Base-by-base conservation (phyloP, 176 grass and related monocot species). In the Puccinellia tenuiflora region DNA sequence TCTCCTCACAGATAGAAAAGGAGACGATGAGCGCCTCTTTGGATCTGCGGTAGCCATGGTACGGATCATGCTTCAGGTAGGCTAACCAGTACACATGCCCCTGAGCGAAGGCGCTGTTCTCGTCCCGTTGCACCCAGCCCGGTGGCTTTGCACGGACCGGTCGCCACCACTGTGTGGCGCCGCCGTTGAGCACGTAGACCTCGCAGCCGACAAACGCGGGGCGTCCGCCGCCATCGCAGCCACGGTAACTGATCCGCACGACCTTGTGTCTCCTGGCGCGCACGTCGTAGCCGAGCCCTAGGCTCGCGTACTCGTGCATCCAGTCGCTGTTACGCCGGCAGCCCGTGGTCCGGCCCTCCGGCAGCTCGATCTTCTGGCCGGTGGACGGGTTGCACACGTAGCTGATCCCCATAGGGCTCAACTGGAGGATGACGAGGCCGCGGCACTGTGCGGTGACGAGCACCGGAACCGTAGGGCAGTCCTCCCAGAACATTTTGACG, bases 51-150 rank as follows among this genome's bases (percentile, higher is more conserved):
- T 33, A 2, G 14, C 28, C 28, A 16, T 8, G 0, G 28, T 51
- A 1, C 16, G 3, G 3, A 4, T 25, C 15, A 5, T 0, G 7
- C 65, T 16, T 33, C 61, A 2, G 29, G 61, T 34, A 15, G 11
- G 68, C 42, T 29, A 34, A 6, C 81, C 81, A 83, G 37, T 83
- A 69, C 39, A 73, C 38, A 40, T 73, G 81, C 3, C 68, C 81
- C 15, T 83, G 26, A 0, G 21, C 81, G 40, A 46, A 74, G 7
- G 0, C 57, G 57, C 24, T 61, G 1, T 6, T 59, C 55, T 11
- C 8, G 11, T 13, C 3, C 5, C 4, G 57, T 2, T 61, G 1
- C 57, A 61, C 4, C 57, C 57, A 61, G 57, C 57, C 25, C 11
- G 57, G 4, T 61, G 57, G 57, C 57, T 29, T 61, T 14, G 57